Percentiles rank a stretch among this genome's conserved stretches.
phyloP scores from a whole-genome alignment of 2,329 filamentous ascomycete species.

The Pseudocercospora crystallina region DNA sequence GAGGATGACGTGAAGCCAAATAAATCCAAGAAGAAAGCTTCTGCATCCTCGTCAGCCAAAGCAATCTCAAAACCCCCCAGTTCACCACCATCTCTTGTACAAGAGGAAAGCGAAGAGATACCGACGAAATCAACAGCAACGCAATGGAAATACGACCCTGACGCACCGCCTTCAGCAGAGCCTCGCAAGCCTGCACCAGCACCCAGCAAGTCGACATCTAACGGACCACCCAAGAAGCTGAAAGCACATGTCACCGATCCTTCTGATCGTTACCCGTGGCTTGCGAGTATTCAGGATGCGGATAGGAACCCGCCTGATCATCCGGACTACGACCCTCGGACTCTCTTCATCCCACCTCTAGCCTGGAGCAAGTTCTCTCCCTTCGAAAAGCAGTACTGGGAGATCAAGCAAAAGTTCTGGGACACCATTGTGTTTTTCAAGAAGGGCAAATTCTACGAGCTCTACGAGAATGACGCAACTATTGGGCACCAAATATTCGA shows the following conservation, averaged over 20 bases:
- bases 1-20: conserved; percentile 65
- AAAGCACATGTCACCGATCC: conserved; percentile 82
- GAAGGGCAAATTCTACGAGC: conserved; percentile 98
- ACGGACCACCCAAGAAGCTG: conserved; percentile 39
- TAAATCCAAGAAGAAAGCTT: conserved; percentile 56
- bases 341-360: conserved; percentile 80
- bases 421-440: conserved; percentile 99
- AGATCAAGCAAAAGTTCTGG: conserved; percentile 97
- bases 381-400: conserved; percentile 99
- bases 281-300: conserved; percentile 80
- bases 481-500: conserved; percentile 96
- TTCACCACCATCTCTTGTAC: conserved; percentile 43
- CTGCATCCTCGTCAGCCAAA: conserved; percentile 53
- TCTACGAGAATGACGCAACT: conserved; percentile 97
- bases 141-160: conserved; percentile 76
- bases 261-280: conserved; percentile 84
- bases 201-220: conserved; percentile 33
- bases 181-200: conserved; percentile 40
- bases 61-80: conserved; percentile 23
- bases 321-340: conserved; percentile 86
- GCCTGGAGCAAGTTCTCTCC: conserved; percentile 83
- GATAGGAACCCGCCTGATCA: conserved; percentile 76
- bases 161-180: conserved; percentile 54
- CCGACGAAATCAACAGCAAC: conserved; percentile 67
- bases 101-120: conserved; percentile 53